Evolutionary conservation across 1,139 yeast genomes (phyloP), one percentile per base, ranked within the genome.

Genomic region (Scheffersomyces parashehatae): DNA sequence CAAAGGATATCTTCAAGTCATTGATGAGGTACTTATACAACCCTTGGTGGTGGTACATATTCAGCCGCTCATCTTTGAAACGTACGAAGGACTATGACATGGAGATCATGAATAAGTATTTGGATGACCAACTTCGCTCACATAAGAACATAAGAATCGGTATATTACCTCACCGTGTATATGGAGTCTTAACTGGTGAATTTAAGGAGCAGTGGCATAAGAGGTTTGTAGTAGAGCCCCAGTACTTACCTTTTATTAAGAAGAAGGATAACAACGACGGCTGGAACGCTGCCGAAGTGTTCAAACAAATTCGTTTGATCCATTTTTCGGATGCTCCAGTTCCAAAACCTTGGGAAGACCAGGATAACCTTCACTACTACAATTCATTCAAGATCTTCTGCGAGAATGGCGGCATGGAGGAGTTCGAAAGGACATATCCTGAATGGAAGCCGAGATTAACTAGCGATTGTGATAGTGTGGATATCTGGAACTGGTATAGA

Each of bases 171-270:
- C 82, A 76, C 53, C 56, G 66, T 24, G 64, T 67, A 3, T 76
- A 77, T 49, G 79, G 78, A 3, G 70, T 77, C 4, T 55, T 77
- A 16, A 69, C 81, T 0, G 82, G 82, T 5, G 82, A 78, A 47
- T 74, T 77, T 45, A 62, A 70, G 35, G 69, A 68, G 42, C 29
- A 43, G 36, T 50, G 53, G 35, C 69, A 67, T 55, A 43, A 52
- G 3, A 41, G 56, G 40, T 55, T 66, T 46, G 46, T 58, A 9
- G 60, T 58, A 4, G 69, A 65, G 41, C 72, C 75, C 1, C 68
- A 67, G 45, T 59, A 62, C 40, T 51, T 68, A 33, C 73, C 73
- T 8, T 67, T 62, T 44, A 46, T 58, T 8, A 43, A 51, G 10
- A 57, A 56, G 35, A 37, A 50, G n/a, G 47, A 58, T 28, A 54